phyloP scores from a whole-genome alignment of 257 asterid species.

The Cordia subcordata region DNA sequence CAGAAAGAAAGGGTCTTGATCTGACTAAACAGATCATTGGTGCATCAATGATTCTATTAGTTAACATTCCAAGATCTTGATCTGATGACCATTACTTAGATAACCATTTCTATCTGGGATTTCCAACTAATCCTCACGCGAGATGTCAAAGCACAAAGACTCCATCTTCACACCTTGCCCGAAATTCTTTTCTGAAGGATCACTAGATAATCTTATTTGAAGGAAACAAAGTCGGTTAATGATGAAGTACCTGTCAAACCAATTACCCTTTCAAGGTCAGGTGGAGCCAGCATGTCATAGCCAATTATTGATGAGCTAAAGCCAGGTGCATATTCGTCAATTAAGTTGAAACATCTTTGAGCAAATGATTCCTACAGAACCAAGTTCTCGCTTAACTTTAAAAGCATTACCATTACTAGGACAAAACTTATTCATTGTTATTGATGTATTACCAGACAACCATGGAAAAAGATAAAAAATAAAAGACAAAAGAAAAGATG shows the following conservation, averaged over 20 bases:
- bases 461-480: background rate
- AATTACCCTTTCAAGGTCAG: slow-evolving; percentile 82
- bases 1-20: too few species aligned
- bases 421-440: background rate
- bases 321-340: slow-evolving; percentile 95
- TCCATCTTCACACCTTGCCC: too few species aligned
- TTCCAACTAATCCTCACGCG: too few species aligned
- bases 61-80: too few species aligned
- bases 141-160: too few species aligned
- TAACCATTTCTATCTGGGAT: too few species aligned
- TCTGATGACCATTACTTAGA: too few species aligned
- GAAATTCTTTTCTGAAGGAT: background rate
- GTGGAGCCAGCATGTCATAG: slow-evolving; percentile 96
- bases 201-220: background rate
- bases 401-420: slow-evolving; percentile 1
- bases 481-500: background rate
- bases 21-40: too few species aligned
- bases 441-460: slow-evolving; percentile 2
- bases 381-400: slow-evolving; percentile 2
- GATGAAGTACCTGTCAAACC: slow-evolving; percentile 76
- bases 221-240: background rate
- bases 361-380: slow-evolving; percentile 68
- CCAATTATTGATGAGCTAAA: slow-evolving; percentile 75
- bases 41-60: too few species aligned
- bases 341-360: slow-evolving; percentile 65